Evolutionary conservation across 176 grass and related monocot species (phyloP), one percentile per base, ranked within the genome.

Genomic region (Phoenix dactylifera): DNA sequence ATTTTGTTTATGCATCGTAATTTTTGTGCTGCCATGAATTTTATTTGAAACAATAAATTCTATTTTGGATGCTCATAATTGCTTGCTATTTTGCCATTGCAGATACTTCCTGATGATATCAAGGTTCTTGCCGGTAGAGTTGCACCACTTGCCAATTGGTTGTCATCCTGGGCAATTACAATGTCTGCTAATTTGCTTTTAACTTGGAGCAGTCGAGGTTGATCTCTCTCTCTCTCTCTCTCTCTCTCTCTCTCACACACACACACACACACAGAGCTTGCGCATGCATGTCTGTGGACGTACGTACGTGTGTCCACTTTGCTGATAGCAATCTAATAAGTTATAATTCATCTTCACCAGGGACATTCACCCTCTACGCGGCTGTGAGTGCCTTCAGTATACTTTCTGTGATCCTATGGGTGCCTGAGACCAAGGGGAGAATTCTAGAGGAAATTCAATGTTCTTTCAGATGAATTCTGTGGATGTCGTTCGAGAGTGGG

Each of bases 361-460:
- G 91, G 18, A 90, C 92, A 0, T 96, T 96, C 51, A 23, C 79
- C 50, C 64, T 78, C 5, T 96, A 96, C 66, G 82, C 72, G 72
- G 59, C 78, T 50, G 80, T 96, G 51, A 88, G 87, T 51, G 62
- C 57, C 7, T 74, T 88, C 16, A 77, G 83, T 3, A 72, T 96
- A 1, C 61, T 90, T 60, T 96, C 90, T 67, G 72, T 90, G 22
- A 54, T 88, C 58, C 50, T 90, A 58, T 90, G 92, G 92, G 83
- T 96, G 62, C 92, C 91, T 2, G 92, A 88, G 75, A 97, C 92
- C 39, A 97, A 97, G 75, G 92, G 92, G 61, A 91, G 83, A 85
- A 91, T 87, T 17, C 84, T 97, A 0, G 92, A 97, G 66, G 92
- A 97, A 69, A 97, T 97, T 68, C 87, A 90, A 24, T 88, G 76